These are phyloP conservation scores for Wickerhamomyces rabaulensis DNA, from an alignment of 805 yeast species.

Conservation along the genomic window DNA sequence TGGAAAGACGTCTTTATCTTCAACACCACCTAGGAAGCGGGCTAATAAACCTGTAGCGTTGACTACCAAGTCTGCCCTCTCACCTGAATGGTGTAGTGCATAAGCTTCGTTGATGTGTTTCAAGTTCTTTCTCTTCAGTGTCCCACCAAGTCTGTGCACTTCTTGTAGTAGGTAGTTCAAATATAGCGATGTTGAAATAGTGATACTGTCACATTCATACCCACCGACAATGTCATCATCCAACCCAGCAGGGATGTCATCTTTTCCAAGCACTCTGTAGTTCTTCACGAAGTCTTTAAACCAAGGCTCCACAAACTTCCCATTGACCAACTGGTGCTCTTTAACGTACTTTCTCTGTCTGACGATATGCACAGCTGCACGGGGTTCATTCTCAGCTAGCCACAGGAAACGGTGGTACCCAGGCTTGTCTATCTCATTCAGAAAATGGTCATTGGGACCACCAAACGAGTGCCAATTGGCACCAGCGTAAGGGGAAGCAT, in stretches of 20 bases:
- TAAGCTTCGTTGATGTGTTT: slow-evolving; percentile 42
- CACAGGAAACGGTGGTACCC: slow-evolving; percentile 40
- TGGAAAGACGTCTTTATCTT: slow-evolving; percentile 37
- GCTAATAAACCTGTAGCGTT: slow-evolving; percentile 53
- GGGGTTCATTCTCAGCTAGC: slow-evolving; percentile 40
- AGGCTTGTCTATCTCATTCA: slow-evolving; percentile 38
- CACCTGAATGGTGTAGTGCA: slow-evolving; percentile 29
- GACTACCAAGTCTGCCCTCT: slow-evolving; percentile 41
- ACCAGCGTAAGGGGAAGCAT: slow-evolving; percentile 61
- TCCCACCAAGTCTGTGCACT: slow-evolving; percentile 41
- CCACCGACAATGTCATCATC: slow-evolving; percentile 33
- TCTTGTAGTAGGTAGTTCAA: slow-evolving; percentile 42
- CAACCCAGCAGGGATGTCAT: slow-evolving; percentile 18
- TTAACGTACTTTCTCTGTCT: slow-evolving; percentile 8
- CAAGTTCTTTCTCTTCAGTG: slow-evolving; percentile 35
- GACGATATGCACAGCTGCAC: slow-evolving; percentile 33
- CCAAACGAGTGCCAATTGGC: slow-evolving; percentile 65
- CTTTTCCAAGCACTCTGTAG: slow-evolving; percentile 25
- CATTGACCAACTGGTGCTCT: slow-evolving; percentile 5
- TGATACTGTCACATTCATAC: slow-evolving; percentile 42
- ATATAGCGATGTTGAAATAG: slow-evolving; percentile 51
- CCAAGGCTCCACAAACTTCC: slow-evolving; percentile 36
- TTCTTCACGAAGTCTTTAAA: slow-evolving; percentile 37
- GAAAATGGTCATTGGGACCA: slow-evolving; percentile 25
- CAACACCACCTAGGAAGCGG: slow-evolving; percentile 35